Conservation (phyloP, 2,329 filamentous ascomycete species). For the Sarocladium strictum region DNA sequence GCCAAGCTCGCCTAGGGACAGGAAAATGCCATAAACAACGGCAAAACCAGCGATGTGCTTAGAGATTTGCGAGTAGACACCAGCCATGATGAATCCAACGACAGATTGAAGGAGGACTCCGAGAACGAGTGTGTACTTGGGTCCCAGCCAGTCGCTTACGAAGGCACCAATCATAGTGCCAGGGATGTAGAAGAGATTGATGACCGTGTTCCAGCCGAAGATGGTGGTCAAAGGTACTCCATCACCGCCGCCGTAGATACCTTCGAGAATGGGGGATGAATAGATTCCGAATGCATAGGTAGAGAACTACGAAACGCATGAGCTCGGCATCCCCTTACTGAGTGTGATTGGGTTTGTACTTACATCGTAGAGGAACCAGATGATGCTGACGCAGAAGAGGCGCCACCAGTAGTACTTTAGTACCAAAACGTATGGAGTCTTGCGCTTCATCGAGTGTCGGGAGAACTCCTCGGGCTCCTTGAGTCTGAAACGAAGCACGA, state of each 20-base stretch:
- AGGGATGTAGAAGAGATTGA: conserved; percentile 85
- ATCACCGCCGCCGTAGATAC: conserved; percentile 48
- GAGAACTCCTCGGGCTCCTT: conserved; percentile 75
- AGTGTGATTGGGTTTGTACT: conserved; percentile 23
- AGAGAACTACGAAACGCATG: too few species aligned
- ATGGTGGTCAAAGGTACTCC: conserved; percentile 62
- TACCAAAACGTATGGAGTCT: conserved; percentile 50
- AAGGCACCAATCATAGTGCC: conserved; percentile 75
- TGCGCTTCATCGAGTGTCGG: conserved; percentile 59
- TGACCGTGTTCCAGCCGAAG: conserved; percentile 83
- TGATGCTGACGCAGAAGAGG: conserved; percentile 61
- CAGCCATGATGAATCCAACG: conserved; percentile 86
- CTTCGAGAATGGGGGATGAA: conserved; percentile 65
- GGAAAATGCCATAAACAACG: conserved; percentile 32
- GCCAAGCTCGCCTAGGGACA: conserved; percentile 49
- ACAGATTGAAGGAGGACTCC: conserved; percentile 69
- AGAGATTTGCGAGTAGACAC: conserved; percentile 65
- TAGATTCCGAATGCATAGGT: conserved; percentile 84
- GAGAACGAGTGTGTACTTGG: conserved; percentile 64
- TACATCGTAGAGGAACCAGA: conserved; percentile 77
- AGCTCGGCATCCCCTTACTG: too few species aligned
- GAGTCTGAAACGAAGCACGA: conserved; percentile 66
- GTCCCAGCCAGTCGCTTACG: conserved; percentile 71
- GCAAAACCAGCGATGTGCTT: conserved; percentile 35
- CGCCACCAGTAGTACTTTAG: conserved; percentile 67